Percentiles rank a stretch among this genome's conserved stretches.
These are phyloP conservation scores for Agaricus sinodeliciosus DNA, from an alignment of 768 basidiomycete species.

Conservation along the genomic window DNA sequence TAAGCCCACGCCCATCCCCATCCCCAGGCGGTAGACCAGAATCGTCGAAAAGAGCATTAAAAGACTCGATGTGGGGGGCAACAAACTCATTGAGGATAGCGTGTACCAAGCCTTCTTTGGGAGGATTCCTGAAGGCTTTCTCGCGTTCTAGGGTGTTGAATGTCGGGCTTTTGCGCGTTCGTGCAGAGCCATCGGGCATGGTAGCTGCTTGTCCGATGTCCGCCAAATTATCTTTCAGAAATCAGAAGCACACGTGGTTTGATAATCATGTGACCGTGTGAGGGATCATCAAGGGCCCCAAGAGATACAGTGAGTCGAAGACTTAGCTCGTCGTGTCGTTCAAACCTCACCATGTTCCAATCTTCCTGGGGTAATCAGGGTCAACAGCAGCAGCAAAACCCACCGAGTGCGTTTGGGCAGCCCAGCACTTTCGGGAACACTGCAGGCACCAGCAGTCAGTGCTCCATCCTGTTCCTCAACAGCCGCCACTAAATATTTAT, in stretches of 20 bases:
- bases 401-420: conserved; percentile 64
- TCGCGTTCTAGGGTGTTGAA: conserved; percentile 84
- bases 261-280: conserved; percentile 16
- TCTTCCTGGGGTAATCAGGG: conserved; percentile 68
- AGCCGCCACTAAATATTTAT: conserved; percentile 19
- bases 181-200: conserved; percentile 48
- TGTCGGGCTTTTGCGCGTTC: conserved; percentile 38
- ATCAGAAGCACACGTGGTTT: conserved; percentile 23
- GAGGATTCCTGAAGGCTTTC: conserved; percentile 69
- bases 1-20: conserved; percentile 71
- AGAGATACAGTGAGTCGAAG: conserved; percentile 3
- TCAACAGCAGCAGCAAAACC: conserved; percentile 52
- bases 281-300: conserved; percentile 4
- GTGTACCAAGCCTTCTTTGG: conserved; percentile 59
- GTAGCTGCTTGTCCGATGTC: conserved; percentile 6
- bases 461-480: conserved; percentile 18
- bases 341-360: conserved; percentile 49
- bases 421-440: conserved; percentile 54
- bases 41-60: conserved; percentile 95
- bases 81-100: conserved; percentile 90
- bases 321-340: too few relatives aligned
- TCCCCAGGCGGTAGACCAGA: conserved; percentile 70
- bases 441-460: conserved; percentile 31
- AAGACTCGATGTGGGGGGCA: conserved; percentile 89
- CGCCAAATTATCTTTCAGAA: conserved; percentile 17